Base-by-base conservation (phyloP, 768 basidiomycete genomes). In the Lentinula detonsa region DNA sequence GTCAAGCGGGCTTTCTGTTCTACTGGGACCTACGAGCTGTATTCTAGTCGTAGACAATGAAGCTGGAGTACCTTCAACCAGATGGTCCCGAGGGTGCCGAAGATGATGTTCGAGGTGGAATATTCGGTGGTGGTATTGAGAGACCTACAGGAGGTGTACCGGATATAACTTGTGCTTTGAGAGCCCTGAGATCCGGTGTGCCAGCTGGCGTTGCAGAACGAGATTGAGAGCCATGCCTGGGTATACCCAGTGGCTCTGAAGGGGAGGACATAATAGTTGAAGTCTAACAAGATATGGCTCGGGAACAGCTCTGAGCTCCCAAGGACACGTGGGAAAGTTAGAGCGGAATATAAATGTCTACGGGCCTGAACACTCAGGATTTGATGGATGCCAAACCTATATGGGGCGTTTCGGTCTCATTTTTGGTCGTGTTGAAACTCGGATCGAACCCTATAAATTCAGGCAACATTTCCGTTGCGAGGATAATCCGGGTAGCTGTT, bases 121-220 rank as follows among this genome's bases (percentile, higher is more conserved):
- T 85, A 63, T 83, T 81, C 21, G 87, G 79, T 0, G 77, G 74
- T 15, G 87, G 86, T 45, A 82, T 75, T 63, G 81, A 80, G 33
- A 80, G 75, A 6, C 57, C 31, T 1, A 74, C 69, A 2, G 80
- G 78, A 28, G 81, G 78, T 71, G 86, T 81, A 54, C 78, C 81
- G 5, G 82, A 81, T 15, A 82, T 83, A 5, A 74, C 68, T 61
- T 84, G 84, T 18, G 86, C 85, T 2, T 88, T 83, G n/a, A 90
- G 74, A 13, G 78, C 75, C 37, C 83, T 81, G 61, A 88, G 72
- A 66, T 87, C 84, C 6, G 90, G 87, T 18, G 89, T 88, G 48
- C 85, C 85, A 13, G 76, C 65, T 1, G 79, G 76, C 13, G 79
- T 77, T 35, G 70, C 63, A 45, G 72, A 65, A 8, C 75, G 75